phyloP scores from a whole-genome alignment of 2,329 filamentous ascomycete genomes.

The Colletotrichum falcatum region DNA sequence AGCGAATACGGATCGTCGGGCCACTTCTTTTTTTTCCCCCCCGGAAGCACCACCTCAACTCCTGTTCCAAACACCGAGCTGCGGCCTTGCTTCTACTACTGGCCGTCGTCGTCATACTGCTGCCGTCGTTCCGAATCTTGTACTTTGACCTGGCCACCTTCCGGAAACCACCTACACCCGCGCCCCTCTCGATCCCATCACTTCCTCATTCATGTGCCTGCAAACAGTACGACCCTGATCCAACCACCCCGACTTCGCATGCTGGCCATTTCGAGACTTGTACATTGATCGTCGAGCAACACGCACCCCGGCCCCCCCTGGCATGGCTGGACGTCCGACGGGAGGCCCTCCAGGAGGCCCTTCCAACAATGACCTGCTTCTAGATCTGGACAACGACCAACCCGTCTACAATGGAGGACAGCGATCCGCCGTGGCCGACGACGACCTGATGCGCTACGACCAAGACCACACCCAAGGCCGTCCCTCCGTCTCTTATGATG shows the following conservation, averaged over 20 bases:
- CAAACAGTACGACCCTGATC: constrained; percentile 27
- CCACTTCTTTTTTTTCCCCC: constrained; percentile 33
- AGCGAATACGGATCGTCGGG: constrained; percentile 42
- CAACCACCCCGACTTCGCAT: constrained; percentile 45
- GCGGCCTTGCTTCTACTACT: constrained; percentile 21
- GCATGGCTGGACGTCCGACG: constrained; percentile 71
- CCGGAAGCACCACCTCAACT: constrained; percentile 26
- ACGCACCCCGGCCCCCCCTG: constrained; percentile 53
- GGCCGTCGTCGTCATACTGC: constrained; percentile 4
- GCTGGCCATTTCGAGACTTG: constrained; percentile 47
- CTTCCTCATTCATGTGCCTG: constrained; percentile 30
- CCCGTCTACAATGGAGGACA: constrained; percentile 81
- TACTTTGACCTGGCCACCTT: constrained; percentile 28
- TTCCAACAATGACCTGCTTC: constrained; percentile 71
- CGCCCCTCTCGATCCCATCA: constrained; percentile 28
- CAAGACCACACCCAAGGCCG: constrained; percentile 72
- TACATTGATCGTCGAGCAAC: constrained; percentile 44
- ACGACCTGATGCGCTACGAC: constrained; percentile 80
- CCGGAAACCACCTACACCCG: constrained; percentile 14
- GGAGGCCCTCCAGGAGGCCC: constrained; percentile 62
- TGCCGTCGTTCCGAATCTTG: constrained; percentile 12
- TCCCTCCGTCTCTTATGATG: constrained; percentile 93
- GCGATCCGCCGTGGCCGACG: constrained; percentile 82
- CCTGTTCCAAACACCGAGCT: constrained; percentile 30
- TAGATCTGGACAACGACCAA: constrained; percentile 79